phyloP scores from a whole-genome alignment of 108 stramenopile species.

The Nitzschia putrida region DNA sequence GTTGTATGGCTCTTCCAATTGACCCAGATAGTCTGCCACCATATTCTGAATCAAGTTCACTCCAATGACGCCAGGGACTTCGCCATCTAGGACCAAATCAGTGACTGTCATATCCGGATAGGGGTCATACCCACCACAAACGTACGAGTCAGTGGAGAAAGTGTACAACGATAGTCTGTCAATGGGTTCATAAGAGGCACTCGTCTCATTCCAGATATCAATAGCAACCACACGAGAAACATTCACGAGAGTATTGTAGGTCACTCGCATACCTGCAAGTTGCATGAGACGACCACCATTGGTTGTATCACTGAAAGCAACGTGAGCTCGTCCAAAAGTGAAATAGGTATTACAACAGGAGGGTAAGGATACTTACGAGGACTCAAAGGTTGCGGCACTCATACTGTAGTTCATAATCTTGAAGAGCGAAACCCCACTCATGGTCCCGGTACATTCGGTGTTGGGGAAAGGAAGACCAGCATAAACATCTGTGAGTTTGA shows the following conservation, averaged over 20 bases:
- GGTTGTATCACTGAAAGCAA: conserved; percentile 4
- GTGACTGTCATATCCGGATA: conserved; percentile 31
- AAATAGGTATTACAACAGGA: too few relatives aligned
- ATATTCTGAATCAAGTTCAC: conserved; percentile 31
- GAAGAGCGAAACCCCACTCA: conserved; percentile 48
- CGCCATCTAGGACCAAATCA: conserved; percentile 17
- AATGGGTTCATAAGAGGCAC: conserved; percentile 24
- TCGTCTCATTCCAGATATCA: conserved; percentile 5
- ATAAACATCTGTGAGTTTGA: conserved; percentile 41
- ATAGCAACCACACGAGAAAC: too few relatives aligned
- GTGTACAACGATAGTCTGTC: conserved; percentile 45
- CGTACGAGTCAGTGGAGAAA: conserved; percentile 48
- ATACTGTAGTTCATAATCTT: conserved; percentile 49
- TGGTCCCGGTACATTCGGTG: conserved; percentile 42
- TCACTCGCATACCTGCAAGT: conserved; percentile 46
- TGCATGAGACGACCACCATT: conserved; percentile 47
- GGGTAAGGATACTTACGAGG: background rate
- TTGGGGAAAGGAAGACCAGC: conserved; percentile 46
- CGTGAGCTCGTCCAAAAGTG: too few relatives aligned
- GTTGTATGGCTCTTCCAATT: conserved; percentile 30
- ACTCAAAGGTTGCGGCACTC: conserved; percentile 41
- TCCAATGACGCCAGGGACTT: conserved; percentile 25
- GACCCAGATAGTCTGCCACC: conserved; percentile 32
- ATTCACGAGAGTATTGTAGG: conserved; percentile 48
- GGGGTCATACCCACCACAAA: conserved; percentile 39